Percentiles rank a stretch among this genome's conserved stretches.
phyloP scores from a whole-genome alignment of 1,284 basidiomycete species.

The Meira miltonrushii region DNA sequence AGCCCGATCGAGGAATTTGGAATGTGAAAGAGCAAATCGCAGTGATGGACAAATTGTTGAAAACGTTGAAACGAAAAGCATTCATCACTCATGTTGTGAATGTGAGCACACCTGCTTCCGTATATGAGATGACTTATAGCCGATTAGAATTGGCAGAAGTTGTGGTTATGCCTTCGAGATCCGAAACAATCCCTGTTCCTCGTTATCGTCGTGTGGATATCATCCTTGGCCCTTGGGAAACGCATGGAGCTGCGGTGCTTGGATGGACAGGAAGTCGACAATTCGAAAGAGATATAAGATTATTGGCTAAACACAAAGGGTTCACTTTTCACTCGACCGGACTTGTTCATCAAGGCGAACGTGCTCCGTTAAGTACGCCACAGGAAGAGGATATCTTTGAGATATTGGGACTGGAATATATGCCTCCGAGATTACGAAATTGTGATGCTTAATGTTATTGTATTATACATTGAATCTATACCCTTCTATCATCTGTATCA shows the following conservation, averaged over 20 bases:
- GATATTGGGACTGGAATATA: constrained; percentile 20
- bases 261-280: constrained; percentile 35
- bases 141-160: constrained; percentile 38
- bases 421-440: constrained; percentile 39
- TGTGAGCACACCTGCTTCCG: constrained; percentile 21
- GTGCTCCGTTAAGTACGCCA: constrained; percentile 23
- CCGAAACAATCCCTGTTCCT: neutral
- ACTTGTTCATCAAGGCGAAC: constrained; percentile 19
- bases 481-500: neutral
- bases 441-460: constrained; percentile 28
- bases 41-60: constrained; percentile 20
- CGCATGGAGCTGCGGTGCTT: constrained; percentile 36
- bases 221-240: constrained; percentile 11
- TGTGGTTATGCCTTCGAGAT: constrained; percentile 25
- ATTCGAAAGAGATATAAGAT: constrained; percentile 38
- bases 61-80: constrained; percentile 23
- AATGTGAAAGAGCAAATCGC: constrained; percentile 2
- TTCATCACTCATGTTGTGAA: constrained; percentile 32
- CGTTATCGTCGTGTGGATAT: constrained; percentile 17
- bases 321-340: constrained; percentile 36
- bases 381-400: constrained; percentile 23
- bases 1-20: neutral
- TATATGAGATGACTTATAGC: neutral
- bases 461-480: too few species aligned
- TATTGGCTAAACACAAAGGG: constrained; percentile 25